Conservation (phyloP, 2,329 filamentous ascomycete genomes). For the Pseudopithomyces maydicus region DNA sequence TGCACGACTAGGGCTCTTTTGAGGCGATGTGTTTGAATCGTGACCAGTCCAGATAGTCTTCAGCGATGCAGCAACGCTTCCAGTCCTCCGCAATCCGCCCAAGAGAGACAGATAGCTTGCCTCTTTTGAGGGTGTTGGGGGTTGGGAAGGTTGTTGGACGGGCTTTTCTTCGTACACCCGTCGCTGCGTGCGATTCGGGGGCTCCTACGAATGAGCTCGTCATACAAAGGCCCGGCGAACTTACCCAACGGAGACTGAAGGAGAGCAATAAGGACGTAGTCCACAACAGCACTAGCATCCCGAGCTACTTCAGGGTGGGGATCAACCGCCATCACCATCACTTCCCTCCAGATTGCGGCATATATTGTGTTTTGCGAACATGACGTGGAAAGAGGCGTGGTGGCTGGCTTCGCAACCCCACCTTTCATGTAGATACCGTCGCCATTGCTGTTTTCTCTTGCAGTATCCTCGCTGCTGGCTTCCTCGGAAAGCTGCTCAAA, state of each 20-base stretch:
- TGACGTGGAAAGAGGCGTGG: conserved; percentile 16
- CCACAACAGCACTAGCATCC: conserved; percentile 82
- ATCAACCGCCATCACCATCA: conserved; percentile 88
- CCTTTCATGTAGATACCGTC: conserved; percentile 39
- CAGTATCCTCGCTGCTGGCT: conserved; percentile 46
- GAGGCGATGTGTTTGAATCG: conserved; percentile 33
- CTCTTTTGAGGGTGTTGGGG: conserved; percentile 56
- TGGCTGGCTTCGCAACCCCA: conserved; percentile 17
- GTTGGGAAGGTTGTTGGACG: conserved; percentile 53
- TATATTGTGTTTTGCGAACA: conserved; percentile 86
- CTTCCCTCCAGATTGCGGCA: conserved; percentile 91
- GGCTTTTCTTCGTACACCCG: conserved; percentile 35
- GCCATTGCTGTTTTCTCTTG: conserved; percentile 22
- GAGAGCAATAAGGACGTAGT: conserved; percentile 80
- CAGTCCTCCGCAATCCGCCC: conserved; percentile 64
- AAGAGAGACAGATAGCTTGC: conserved; percentile 64
- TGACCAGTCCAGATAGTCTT: conserved; percentile 61
- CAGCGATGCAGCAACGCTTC: conserved; percentile 67
- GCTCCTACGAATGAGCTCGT: conserved; percentile 63
- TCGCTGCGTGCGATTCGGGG: conserved; percentile 54
- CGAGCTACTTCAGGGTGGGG: conserved; percentile 91
- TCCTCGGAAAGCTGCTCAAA: conserved; percentile 91
- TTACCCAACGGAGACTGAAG: conserved; percentile 76
- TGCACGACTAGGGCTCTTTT: conserved; percentile 44
- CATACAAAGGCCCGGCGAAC: conserved; percentile 72